Evolutionary conservation across 2,329 filamentous ascomycete genomes (phyloP).

Genomic region (Fusarium sp.): DNA sequence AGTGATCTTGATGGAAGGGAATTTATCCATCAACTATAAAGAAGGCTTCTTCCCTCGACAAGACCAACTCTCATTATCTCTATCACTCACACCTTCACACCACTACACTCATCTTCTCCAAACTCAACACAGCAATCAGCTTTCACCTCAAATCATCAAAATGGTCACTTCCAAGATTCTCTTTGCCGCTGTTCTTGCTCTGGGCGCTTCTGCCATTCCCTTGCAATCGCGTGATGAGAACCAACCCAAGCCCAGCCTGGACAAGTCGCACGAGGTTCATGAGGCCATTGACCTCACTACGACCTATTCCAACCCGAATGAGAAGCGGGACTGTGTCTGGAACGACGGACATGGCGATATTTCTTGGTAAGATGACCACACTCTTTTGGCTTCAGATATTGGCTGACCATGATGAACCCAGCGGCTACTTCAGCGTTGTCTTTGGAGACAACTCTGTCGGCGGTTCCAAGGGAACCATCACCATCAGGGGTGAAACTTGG

Average conservation of each 20-base stretch:
- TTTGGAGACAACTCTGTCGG: neutral
- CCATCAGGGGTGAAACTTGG: neutral
- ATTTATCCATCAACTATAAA: neutral
- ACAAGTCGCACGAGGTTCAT: neutral
- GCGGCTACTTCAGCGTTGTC: neutral
- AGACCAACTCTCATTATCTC: neutral
- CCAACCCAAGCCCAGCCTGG: neutral
- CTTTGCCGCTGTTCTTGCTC: neutral
- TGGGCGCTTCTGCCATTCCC: neutral
- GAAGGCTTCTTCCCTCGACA: neutral
- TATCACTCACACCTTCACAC: neutral
- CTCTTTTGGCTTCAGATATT: too few species aligned
- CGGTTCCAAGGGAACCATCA: neutral
- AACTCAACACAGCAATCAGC: neutral
- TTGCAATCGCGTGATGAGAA: neutral
- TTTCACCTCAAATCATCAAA: neutral
- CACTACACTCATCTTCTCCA: neutral
- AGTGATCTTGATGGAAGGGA: neutral
- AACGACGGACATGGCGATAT: constrained; percentile 2
- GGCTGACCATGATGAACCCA: neutral
- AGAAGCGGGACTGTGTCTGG: neutral
- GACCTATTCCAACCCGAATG: neutral
- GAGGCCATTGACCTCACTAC: neutral
- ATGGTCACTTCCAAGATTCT: neutral
- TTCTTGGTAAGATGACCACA: neutral